phyloP scores from a whole-genome alignment of 2,329 filamentous ascomycete genomes.

The Paraphoma chrysanthemicola region DNA sequence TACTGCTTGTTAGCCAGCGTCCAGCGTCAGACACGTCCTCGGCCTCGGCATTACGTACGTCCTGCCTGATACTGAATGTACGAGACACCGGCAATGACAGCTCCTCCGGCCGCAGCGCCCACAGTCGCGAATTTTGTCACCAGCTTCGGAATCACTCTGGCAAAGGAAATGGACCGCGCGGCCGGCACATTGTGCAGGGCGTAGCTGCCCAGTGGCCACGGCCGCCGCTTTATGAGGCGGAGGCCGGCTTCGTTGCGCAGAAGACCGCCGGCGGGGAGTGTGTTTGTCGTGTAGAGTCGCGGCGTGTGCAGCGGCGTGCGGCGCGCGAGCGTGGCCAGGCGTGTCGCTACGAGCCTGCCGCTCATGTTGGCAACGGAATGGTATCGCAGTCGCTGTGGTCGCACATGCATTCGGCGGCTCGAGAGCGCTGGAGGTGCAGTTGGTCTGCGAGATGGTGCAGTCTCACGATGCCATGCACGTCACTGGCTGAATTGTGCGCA shows the following conservation, averaged over 20 bases:
- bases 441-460: background rate
- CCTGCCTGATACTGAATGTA: conserved; percentile 97
- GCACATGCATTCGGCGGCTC: conserved; percentile 20
- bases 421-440: background rate
- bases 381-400: conserved; percentile 10
- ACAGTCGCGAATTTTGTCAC: conserved; percentile 88
- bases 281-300: conserved; percentile 53
- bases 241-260: conserved; percentile 44
- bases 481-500: conserved; percentile 7
- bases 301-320: conserved; percentile 67
- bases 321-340: conserved; percentile 71
- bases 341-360: conserved; percentile 77
- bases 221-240: conserved; percentile 57
- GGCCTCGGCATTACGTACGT: conserved; percentile 62
- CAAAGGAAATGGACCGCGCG: conserved; percentile 70
- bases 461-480: conserved; percentile 15
- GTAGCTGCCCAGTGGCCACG: conserved; percentile 79
- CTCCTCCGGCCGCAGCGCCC: conserved; percentile 89
- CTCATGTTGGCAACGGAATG: conserved; percentile 59
- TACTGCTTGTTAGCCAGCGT: conserved; percentile 52
- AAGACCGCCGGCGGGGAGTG: conserved; percentile 47
- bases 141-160: conserved; percentile 78
- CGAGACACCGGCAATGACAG: conserved; percentile 83
- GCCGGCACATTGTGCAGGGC: conserved; percentile 81
- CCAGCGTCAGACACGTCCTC: no score